These are phyloP conservation scores for Pascua sp. DNA, from an alignment of 1,284 basidiomycete species.

Conservation along the genomic window DNA sequence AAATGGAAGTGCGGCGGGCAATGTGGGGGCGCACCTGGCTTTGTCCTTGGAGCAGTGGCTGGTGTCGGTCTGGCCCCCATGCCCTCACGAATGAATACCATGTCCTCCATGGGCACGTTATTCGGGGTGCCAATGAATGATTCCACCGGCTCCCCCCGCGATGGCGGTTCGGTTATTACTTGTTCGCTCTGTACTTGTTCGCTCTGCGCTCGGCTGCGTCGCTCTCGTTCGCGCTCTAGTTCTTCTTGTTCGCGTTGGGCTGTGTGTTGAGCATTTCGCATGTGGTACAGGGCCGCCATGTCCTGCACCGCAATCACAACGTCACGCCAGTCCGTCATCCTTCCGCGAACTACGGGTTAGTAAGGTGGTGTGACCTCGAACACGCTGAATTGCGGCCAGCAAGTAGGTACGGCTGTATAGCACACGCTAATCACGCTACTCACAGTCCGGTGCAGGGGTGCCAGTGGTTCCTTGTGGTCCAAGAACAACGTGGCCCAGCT, in stretches of 20 bases:
- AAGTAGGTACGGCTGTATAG: constrained; percentile 51
- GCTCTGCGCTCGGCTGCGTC: too few species aligned
- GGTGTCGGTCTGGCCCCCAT: too few species aligned
- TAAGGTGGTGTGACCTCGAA: constrained; percentile 61
- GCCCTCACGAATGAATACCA: too few species aligned
- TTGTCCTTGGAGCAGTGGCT: too few species aligned
- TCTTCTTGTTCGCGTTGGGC: background rate
- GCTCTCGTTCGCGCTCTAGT: too few species aligned
- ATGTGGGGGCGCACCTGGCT: too few species aligned
- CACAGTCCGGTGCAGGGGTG: too few species aligned
- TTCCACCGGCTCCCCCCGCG: too few species aligned
- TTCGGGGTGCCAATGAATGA: too few species aligned
- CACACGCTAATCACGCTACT: constrained; percentile 16
- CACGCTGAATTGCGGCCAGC: constrained; percentile 35
- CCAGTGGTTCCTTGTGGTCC: constrained; percentile 58
- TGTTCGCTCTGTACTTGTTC: background rate
- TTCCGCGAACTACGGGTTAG: constrained; percentile 63
- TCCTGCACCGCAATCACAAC: constrained; percentile 42
- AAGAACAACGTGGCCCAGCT: constrained; percentile 72
- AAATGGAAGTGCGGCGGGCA: too few species aligned
- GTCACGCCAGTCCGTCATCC: constrained; percentile 83
- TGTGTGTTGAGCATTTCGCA: constrained; percentile 6
- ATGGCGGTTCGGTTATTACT: too few species aligned
- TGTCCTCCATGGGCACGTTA: too few species aligned
- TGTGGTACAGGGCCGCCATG: constrained; percentile 21